These are phyloP conservation scores for Phytophthora gonapodyides DNA, from an alignment of 352 stramenopile genomes.

Conservation along the genomic window DNA sequence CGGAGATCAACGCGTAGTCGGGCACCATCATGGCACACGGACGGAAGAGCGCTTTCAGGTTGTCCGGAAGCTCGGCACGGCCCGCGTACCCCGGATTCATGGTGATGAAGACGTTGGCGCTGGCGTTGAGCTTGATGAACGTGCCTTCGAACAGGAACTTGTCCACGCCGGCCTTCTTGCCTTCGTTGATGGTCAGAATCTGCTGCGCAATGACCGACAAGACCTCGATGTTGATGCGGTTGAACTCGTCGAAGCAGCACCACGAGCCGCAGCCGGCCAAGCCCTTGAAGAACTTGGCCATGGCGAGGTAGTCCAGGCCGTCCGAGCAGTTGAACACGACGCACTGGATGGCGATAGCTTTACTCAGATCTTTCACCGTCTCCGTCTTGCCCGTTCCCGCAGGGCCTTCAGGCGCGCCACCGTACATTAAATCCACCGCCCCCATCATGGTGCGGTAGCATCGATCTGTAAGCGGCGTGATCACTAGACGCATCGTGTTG, in stretches of 20 bases:
- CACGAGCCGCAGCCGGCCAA: constrained; percentile 92
- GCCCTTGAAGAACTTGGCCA: constrained; percentile 97
- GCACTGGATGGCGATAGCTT: constrained; percentile 95
- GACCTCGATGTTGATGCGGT: constrained; percentile 96
- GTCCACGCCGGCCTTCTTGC: constrained; percentile 88
- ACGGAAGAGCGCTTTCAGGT: constrained; percentile 94
- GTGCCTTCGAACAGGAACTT: constrained; percentile 95
- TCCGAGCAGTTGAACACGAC: constrained; percentile 96
- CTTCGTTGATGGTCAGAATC: constrained; percentile 93
- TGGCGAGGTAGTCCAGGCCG: constrained; percentile 92
- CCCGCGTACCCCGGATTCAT: constrained; percentile 97
- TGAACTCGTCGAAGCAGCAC: constrained; percentile 97
- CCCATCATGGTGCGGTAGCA: constrained; percentile 96
- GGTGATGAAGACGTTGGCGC: constrained; percentile 94
- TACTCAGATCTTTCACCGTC: constrained; percentile 95
- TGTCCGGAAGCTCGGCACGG: constrained; percentile 93
- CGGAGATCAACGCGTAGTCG: constrained; percentile 94
- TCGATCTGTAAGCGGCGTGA: constrained; percentile 94
- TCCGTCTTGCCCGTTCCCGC: constrained; percentile 96
- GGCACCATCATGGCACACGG: constrained; percentile 96
- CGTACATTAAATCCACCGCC: constrained; percentile 94
- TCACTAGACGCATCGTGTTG: constrained; percentile 94
- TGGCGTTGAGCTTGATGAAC: constrained; percentile 92
- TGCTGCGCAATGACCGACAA: constrained; percentile 95
- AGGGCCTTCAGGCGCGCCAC: constrained; percentile 91